Evolutionary conservation across 2,329 filamentous ascomycete species (phyloP).

Genomic region (Colletotrichum sp.): DNA sequence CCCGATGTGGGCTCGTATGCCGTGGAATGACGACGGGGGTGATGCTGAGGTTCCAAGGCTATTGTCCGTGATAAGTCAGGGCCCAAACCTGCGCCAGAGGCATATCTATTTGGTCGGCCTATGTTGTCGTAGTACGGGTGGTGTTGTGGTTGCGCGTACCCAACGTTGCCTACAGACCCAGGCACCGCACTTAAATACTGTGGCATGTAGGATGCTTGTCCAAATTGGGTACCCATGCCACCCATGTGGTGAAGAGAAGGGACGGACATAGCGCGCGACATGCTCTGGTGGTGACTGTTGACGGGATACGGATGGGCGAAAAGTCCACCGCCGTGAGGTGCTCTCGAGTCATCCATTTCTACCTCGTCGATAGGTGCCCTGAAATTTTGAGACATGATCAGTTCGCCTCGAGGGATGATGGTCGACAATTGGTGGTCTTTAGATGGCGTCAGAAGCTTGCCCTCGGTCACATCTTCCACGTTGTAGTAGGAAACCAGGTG

Average conservation of each 20-base stretch:
- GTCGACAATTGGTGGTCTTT: slow-evolving; percentile 49
- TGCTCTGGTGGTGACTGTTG: slow-evolving; percentile 23
- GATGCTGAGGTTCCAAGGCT: slow-evolving; percentile 8
- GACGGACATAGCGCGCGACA: slow-evolving; percentile 27
- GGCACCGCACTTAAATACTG: not conserved
- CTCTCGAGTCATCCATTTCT: slow-evolving; percentile 36
- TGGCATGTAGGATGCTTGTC: slow-evolving; percentile 1
- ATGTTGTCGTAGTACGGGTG: slow-evolving; percentile 8
- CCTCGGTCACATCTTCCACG: slow-evolving; percentile 75
- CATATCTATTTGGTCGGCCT: not conserved
- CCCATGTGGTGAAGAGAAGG: slow-evolving; percentile 11
- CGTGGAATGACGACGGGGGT: slow-evolving; percentile 11
- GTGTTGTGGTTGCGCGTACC: not conserved
- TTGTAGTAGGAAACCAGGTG: slow-evolving; percentile 91
- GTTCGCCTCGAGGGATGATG: slow-evolving; percentile 60
- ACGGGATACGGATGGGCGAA: slow-evolving; percentile 4
- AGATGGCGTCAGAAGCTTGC: slow-evolving; percentile 62
- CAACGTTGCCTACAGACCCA: not conserved
- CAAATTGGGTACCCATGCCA: slow-evolving; percentile 4
- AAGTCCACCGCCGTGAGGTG: not conserved
- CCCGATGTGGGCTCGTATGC: slow-evolving; percentile 11
- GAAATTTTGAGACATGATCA: slow-evolving; percentile 70
- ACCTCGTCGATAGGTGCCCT: slow-evolving; percentile 68
- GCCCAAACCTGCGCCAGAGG: not conserved
- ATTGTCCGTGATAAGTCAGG: slow-evolving; percentile 9